These are phyloP conservation scores for Aspergillus biplanus DNA, from an alignment of 495 filamentous ascomycete species.

Conservation along the genomic window DNA sequence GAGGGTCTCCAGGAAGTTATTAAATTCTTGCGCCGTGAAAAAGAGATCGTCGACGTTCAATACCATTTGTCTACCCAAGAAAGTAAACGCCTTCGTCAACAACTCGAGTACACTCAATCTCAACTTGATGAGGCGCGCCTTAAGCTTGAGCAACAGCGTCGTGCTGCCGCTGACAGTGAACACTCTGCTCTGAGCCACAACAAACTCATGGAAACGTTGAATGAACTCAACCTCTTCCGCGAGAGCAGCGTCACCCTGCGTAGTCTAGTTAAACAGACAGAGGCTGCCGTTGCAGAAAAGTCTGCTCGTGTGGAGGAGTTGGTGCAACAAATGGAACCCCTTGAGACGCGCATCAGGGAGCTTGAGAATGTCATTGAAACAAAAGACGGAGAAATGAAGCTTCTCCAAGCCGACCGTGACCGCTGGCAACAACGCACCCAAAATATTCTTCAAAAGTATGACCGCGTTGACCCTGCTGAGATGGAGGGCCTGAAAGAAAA, in stretches of 20 bases:
- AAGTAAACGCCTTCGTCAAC: constrained; percentile 81
- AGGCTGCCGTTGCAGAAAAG: constrained; percentile 74
- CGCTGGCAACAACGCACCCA: constrained; percentile 91
- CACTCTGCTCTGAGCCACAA: constrained; percentile 74
- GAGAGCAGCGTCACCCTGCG: constrained; percentile 90
- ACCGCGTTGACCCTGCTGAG: constrained; percentile 90
- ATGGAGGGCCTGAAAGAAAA: constrained; percentile 82
- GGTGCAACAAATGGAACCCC: constrained; percentile 74
- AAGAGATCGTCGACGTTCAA: constrained; percentile 96
- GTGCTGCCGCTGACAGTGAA: constrained; percentile 71
- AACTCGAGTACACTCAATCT: constrained; percentile 81
- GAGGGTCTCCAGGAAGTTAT: constrained; percentile 87
- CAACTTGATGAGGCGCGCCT: constrained; percentile 85
- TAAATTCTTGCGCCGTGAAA: constrained; percentile 89
- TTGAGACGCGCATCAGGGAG: constrained; percentile 76
- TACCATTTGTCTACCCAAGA: constrained; percentile 87
- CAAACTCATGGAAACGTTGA: constrained; percentile 89
- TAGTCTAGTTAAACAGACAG: constrained; percentile 78
- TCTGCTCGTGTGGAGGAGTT: constrained; percentile 73
- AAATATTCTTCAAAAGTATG: constrained; percentile 93
- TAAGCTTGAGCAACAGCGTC: constrained; percentile 85
- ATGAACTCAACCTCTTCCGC: constrained; percentile 91
- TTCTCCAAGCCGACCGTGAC: constrained; percentile 85
- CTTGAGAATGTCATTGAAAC: constrained; percentile 78
- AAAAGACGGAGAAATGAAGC: constrained; percentile 81